Percentiles rank a stretch among this genome's conserved stretches.
phyloP scores from a whole-genome alignment of 805 yeast species.

The Saturnispora besseyi region DNA sequence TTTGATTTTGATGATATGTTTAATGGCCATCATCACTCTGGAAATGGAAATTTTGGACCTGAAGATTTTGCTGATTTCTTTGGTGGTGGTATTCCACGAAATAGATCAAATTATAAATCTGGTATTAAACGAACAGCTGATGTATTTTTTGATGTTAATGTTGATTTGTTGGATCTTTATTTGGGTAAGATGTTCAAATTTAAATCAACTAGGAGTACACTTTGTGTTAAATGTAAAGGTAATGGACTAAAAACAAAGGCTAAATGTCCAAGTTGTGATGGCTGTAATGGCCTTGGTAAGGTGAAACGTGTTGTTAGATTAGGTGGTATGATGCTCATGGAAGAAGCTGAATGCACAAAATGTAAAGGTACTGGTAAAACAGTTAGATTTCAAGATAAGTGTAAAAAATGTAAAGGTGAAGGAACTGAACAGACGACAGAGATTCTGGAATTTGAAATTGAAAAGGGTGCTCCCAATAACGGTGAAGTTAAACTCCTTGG shows the following conservation, averaged over 20 bases:
- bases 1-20: constrained; percentile 10
- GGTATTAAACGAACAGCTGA: constrained; percentile 43
- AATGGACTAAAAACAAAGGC: constrained; percentile 63
- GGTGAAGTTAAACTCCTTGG: constrained; percentile 54
- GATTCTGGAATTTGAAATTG: constrained; percentile 66
- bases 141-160: constrained; percentile 54
- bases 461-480: constrained; percentile 57
- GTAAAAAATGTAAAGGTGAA: constrained; percentile 67
- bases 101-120: background rate
- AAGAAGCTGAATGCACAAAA: constrained; percentile 47
- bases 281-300: constrained; percentile 68
- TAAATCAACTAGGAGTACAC: constrained; percentile 57
- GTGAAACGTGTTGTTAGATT: constrained; percentile 54
- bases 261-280: constrained; percentile 43
- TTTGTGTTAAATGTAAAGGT: constrained; percentile 71
- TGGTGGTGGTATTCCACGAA: constrained; percentile 22
- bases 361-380: constrained; percentile 68
- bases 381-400: constrained; percentile 55
- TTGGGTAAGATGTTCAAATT: constrained; percentile 75
- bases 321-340: constrained; percentile 66
- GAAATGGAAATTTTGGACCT: constrained; percentile 37
- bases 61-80: constrained; percentile 75
- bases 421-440: constrained; percentile 56
- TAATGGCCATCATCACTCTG: constrained; percentile 27
- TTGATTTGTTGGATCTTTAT: constrained; percentile 66